A percentile compares a stretch with the other conserved stretches of the same genome.
Evolutionary conservation across 495 filamentous ascomycete genomes (phyloP).

Genomic region (Podospora appendiculata): DNA sequence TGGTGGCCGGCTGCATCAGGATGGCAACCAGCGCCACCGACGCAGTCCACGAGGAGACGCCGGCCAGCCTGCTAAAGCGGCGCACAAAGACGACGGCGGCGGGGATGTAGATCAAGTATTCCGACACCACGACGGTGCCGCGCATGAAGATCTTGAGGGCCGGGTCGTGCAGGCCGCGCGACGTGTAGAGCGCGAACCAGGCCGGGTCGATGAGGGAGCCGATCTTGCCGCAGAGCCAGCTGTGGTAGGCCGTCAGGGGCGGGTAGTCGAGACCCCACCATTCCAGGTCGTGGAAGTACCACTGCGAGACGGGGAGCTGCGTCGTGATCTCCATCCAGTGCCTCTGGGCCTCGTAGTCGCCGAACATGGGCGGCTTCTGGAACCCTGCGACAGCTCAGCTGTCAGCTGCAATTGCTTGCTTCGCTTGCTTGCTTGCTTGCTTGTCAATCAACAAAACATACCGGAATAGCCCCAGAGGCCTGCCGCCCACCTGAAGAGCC

Average conservation of each 20-base stretch:
- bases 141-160: slow-evolving; percentile 91
- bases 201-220: slow-evolving; percentile 67
- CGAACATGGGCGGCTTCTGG: slow-evolving; percentile 79
- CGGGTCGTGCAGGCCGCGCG: slow-evolving; percentile 71
- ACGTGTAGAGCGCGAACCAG: slow-evolving; percentile 86
- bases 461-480: slow-evolving; percentile 93
- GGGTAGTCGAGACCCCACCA: slow-evolving; percentile 99
- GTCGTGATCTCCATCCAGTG: slow-evolving; percentile 98
- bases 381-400: slow-evolving; percentile 45
- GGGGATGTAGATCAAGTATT: slow-evolving; percentile 84
- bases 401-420: not conserved
- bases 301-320: slow-evolving; percentile 80
- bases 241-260: slow-evolving; percentile 94
- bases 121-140: slow-evolving; percentile 78
- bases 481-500: slow-evolving; percentile 87
- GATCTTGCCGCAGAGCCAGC: slow-evolving; percentile 85
- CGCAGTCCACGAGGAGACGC: slow-evolving; percentile 64
- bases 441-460: too few species aligned
- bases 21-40: slow-evolving; percentile 83
- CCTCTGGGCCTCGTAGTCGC: slow-evolving; percentile 93
- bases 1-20: slow-evolving; percentile 84
- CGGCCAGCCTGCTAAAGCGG: slow-evolving; percentile 61
- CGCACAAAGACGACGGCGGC: slow-evolving; percentile 78
- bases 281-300: slow-evolving; percentile 93
- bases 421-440: too few species aligned